Percentiles rank a stretch among this genome's conserved stretches.
These are phyloP conservation scores for Monosporascus cannonballus DNA, from an alignment of 2,329 filamentous ascomycete species.

Conservation along the genomic window DNA sequence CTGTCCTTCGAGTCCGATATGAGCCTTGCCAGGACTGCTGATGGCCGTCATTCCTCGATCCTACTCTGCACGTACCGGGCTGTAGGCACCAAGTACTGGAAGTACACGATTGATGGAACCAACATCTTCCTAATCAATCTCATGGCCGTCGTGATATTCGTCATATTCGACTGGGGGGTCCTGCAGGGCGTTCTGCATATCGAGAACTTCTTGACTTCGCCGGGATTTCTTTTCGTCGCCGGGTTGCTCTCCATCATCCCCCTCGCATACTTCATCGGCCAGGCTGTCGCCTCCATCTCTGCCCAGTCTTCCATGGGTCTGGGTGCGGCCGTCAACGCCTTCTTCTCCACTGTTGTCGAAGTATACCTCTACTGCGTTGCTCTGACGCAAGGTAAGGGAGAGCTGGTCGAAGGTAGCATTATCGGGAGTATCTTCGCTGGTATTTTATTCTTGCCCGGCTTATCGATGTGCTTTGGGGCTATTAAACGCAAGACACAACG, in stretches of 20 bases:
- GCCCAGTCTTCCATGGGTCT: constrained; percentile 98
- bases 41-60: constrained; percentile 74
- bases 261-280: constrained; percentile 95
- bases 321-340: constrained; percentile 93
- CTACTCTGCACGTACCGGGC: constrained; percentile 95
- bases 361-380: constrained; percentile 97
- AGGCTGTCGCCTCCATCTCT: constrained; percentile 96
- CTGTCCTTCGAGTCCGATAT: constrained; percentile 88
- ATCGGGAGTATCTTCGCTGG: constrained; percentile 97
- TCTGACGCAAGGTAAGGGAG: constrained; percentile 83
- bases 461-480: constrained; percentile 98
- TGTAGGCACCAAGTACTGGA: constrained; percentile 94
- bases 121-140: constrained; percentile 99
- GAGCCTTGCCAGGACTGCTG: constrained; percentile 63
- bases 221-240: constrained; percentile 79
- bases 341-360: constrained; percentile 96
- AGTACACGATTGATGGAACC: constrained; percentile 96
- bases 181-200: constrained; percentile 64
- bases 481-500: constrained; percentile 97
- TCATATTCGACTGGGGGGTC: constrained; percentile 87
- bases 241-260: constrained; percentile 91
- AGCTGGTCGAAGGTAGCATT: constrained; percentile 92
- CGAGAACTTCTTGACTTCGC: constrained; percentile 68
- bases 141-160: constrained; percentile 86
- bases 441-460: constrained; percentile 84